Evolutionary conservation across 805 yeast species (phyloP).

Genomic region (Kurtzmaniella cleridarum): DNA sequence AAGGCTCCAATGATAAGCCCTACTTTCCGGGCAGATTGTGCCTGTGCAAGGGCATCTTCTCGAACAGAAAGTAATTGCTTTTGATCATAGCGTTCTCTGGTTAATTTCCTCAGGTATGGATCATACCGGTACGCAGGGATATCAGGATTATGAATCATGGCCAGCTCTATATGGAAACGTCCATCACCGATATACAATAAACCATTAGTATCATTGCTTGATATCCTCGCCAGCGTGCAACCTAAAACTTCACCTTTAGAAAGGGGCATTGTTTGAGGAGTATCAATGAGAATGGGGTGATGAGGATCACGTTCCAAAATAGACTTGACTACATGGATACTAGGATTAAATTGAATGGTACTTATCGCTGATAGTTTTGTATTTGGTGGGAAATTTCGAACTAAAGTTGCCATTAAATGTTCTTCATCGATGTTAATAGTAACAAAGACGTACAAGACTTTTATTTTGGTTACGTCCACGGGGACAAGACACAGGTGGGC

Average conservation of each 20-base stretch:
- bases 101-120: constrained; percentile 89
- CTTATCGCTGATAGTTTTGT: constrained; percentile 80
- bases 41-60: constrained; percentile 64
- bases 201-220: constrained; percentile 59
- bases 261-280: constrained; percentile 90
- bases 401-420: constrained; percentile 69
- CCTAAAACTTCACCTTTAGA: constrained; percentile 96
- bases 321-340: constrained; percentile 72
- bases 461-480: constrained; percentile 83
- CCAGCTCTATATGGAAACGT: constrained; percentile 87
- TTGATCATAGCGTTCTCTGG: constrained; percentile 84
- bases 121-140: constrained; percentile 92
- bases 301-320: constrained; percentile 47
- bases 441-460: constrained; percentile 91
- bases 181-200: constrained; percentile 96
- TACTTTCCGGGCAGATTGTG: constrained; percentile 55
- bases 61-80: constrained; percentile 72
- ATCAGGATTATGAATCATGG: constrained; percentile 95
- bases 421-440: constrained; percentile 83
- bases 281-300: constrained; percentile 54
- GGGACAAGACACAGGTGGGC: constrained; percentile 98
- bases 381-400: constrained; percentile 61
- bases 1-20: constrained; percentile 89
- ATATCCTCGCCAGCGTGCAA: constrained; percentile 84
- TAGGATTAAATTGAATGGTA: constrained; percentile 94